Base-by-base conservation (phyloP, 78 protist genomes). In the Anaeramoeba ignava region DNA sequence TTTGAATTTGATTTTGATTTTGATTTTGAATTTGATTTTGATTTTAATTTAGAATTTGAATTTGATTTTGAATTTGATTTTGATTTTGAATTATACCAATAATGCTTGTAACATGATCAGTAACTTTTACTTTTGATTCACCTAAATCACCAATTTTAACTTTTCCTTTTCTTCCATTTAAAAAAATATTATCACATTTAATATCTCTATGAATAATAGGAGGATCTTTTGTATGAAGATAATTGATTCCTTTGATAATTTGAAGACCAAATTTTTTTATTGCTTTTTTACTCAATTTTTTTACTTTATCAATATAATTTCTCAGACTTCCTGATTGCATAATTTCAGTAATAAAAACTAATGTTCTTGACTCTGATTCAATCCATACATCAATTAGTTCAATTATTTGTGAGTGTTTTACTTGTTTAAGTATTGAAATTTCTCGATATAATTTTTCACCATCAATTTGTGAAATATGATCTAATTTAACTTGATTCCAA, bases 111-210 rank as follows among this genome's bases (percentile, higher is more conserved):
- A n/a, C n/a, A n/a, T n/a, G n/a, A n/a, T n/a, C n/a, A n/a, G n/a
- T n/a, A n/a, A n/a, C n/a, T n/a, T n/a, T n/a, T 39, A 37, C 3
- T 3, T 92, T 89, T 2, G 92, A 83, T n/a, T 93, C 87, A 0
- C 98, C 98, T n/a, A 95, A n/a, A 81, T 95, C 98, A 2, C 98
- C 98, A 38, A 96, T 91, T 87, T 93, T 94, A 8, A 92, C 87
- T 40, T 82, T 84, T 38, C 98, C 92, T 82, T 27, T 40, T 82
- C 42, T 27, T 0, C 97, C 93, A 84, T 95, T 92, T 82, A 96
- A 85, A 83, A 96, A 96, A 34, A 96, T 90, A 88, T 96, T 96
- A 88, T 93, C 96, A 81, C 96, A 94, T 85, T 96, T 96, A 82
- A 96, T 83, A 80, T 96, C 98, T 27, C 98, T 92, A 89, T 95